These are phyloP conservation scores for Picea engelmannii DNA, from an alignment of 83 land plant genomes.

Conservation along the genomic window DNA sequence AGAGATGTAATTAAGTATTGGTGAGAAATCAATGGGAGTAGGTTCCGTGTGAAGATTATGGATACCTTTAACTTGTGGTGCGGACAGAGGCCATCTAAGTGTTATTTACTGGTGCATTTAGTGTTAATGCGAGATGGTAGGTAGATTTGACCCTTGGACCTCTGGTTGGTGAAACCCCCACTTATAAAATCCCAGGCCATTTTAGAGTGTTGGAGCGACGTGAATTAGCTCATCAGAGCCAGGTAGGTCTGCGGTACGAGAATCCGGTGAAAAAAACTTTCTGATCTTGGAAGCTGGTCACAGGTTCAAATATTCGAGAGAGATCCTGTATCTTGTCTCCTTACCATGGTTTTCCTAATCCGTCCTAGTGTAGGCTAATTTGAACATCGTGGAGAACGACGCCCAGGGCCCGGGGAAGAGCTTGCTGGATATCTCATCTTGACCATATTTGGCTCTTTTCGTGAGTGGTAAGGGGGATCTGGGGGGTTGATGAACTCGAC, in stretches of 20 bases:
- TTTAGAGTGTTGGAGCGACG: no score
- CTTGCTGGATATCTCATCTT: no score
- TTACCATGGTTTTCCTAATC: background rate
- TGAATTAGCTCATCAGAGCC: background rate
- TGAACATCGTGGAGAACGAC: no score
- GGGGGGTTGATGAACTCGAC: slow-evolving; percentile 1
- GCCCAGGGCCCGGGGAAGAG: no score
- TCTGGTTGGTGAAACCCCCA: background rate
- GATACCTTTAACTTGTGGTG: background rate
- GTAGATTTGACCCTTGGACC: slow-evolving; percentile 14
- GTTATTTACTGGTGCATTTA: background rate
- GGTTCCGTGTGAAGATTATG: background rate
- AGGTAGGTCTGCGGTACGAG: background rate
- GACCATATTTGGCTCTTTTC: no score
- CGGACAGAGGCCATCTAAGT: background rate
- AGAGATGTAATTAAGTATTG: background rate
- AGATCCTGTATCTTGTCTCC: background rate
- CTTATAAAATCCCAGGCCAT: no score
- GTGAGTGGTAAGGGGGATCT: background rate
- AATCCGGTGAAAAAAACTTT: background rate
- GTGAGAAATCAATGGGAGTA: background rate
- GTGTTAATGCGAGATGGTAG: background rate
- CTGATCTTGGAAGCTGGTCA: background rate
- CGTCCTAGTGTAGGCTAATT: background rate
- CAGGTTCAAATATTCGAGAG: background rate